Evolutionary conservation across 2,329 filamentous ascomycete species (phyloP), one percentile per base, ranked within the genome.

Genomic region (Clonostachys byssicola): DNA sequence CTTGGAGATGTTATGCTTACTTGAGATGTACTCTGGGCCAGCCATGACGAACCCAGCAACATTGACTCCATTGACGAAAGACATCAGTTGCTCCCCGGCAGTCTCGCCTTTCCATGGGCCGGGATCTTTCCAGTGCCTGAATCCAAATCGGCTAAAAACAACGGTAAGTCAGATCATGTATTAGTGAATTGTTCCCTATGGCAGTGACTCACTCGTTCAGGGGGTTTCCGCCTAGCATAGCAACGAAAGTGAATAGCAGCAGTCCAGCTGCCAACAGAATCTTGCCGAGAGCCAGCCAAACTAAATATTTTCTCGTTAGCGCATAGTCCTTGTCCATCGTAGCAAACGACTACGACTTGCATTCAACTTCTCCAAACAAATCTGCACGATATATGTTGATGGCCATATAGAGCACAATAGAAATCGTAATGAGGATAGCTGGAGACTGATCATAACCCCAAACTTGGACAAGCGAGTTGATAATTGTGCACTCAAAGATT

Each of bases 11-110:
- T 8, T 30, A 8, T 17, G n/a, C 44, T 23, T 30, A 40, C 44
- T 77, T 8, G 70, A 65, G 16, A 84, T 74, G 54, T 82, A 83
- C 53, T 84, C 80, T 0, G 80, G 79, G 2, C 81, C 81, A 7
- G 74, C 74, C 36, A 46, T 46, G 36, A 34, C 39, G 34, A 46
- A 46, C 4, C 33, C 41, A 40, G 42, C 42, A 30, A 45, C 42
- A 20, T 40, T 40, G 8, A 45, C 46, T 8, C 20, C 46, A 36
- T 48, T 44, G 34, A 44, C 12, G 34, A 48, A 47, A 13, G 39
- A 47, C 12, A 34, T 36, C 13, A 47, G 12, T 18, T 42, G 34
- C 14, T 14, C 17, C 12, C 35, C 38, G n/a, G 42, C 12, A 34
- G 12, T 39, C 13, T 47, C 30, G 14, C 30, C 40, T 10, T 38